phyloP scores from a whole-genome alignment of 371 early-diverging fungal species.

The Mucor circinelloides region DNA sequence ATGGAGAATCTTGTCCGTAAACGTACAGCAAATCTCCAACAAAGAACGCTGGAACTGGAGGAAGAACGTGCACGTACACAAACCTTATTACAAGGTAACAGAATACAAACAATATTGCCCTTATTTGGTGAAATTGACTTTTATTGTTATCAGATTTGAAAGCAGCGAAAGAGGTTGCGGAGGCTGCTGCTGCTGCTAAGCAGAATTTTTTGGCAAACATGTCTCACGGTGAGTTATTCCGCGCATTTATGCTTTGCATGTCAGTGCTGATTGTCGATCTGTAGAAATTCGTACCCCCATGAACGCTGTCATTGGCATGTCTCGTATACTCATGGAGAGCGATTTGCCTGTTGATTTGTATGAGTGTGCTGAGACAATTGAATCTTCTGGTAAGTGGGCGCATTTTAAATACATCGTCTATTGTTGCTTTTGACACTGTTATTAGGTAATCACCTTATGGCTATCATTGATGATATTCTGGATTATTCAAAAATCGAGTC shows the following conservation, averaged over 20 bases:
- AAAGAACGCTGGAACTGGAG: slow-evolving; percentile 52
- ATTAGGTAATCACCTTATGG: slow-evolving; percentile 8
- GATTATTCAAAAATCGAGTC: slow-evolving; percentile 59
- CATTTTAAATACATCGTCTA: slow-evolving; percentile 22
- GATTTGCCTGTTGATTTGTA: slow-evolving; percentile 51
- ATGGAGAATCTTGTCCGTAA: slow-evolving; percentile 56
- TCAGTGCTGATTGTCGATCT: background rate
- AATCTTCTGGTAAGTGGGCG: slow-evolving; percentile 21
- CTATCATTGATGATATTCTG: slow-evolving; percentile 39
- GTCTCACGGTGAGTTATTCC: slow-evolving; percentile 46
- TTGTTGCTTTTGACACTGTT: slow-evolving; percentile 41
- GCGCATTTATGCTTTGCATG: background rate
- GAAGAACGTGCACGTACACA: slow-evolving; percentile 52
- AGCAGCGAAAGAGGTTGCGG: slow-evolving; percentile 55
- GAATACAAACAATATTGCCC: background rate
- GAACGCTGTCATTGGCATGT: slow-evolving; percentile 64
- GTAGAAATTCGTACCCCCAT: slow-evolving; percentile 53
- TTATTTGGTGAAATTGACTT: background rate
- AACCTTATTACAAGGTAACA: slow-evolving; percentile 32
- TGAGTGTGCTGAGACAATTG: slow-evolving; percentile 53
- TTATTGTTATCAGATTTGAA: slow-evolving; percentile 38
- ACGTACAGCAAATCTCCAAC: slow-evolving; percentile 51
- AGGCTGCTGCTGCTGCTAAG: slow-evolving; percentile 55
- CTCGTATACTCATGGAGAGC: slow-evolving; percentile 54
- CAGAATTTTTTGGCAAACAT: slow-evolving; percentile 62